These are phyloP conservation scores for Arthroderma sp. DNA, from an alignment of 2,329 filamentous ascomycete species.

Conservation along the genomic window DNA sequence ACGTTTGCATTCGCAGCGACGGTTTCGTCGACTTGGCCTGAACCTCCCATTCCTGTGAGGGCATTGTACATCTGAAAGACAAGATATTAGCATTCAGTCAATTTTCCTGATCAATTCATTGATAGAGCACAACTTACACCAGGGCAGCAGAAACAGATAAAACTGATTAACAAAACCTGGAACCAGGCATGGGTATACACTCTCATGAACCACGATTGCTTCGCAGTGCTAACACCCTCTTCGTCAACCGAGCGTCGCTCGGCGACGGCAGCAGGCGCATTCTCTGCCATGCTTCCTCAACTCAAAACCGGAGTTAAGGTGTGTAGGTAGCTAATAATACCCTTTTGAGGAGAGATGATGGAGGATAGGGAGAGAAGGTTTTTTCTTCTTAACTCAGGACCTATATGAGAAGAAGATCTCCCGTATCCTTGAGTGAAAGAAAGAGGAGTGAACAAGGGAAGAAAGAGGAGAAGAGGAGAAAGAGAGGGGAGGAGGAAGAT, in stretches of 20 bases:
- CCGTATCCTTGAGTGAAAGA: background rate
- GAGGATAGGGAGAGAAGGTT: no score
- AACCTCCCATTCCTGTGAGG: conserved; percentile 33
- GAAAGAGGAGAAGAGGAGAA: background rate
- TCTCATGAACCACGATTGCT: background rate
- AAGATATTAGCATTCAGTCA: background rate
- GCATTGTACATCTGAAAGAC: conserved; percentile 37
- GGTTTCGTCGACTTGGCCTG: conserved; percentile 33
- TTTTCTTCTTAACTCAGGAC: no score
- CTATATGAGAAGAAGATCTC: no score
- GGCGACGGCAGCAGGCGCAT: no score
- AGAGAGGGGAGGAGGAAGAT: background rate
- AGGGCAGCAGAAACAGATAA: conserved; percentile 39
- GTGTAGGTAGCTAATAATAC: no score
- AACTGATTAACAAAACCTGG: conserved; percentile 36
- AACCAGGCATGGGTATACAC: conserved; percentile 35
- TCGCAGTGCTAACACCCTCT: background rate
- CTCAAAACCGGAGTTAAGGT: no score
- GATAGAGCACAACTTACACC: conserved; percentile 23
- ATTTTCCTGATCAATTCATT: background rate
- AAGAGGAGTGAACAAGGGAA: conserved; percentile 2
- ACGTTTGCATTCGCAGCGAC: conserved; percentile 37
- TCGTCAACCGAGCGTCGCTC: no score
- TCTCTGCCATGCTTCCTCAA: no score
- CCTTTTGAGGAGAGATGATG: no score